phyloP scores from a whole-genome alignment of 768 basidiomycete species.

The Macrolepiota albuminosa region DNA sequence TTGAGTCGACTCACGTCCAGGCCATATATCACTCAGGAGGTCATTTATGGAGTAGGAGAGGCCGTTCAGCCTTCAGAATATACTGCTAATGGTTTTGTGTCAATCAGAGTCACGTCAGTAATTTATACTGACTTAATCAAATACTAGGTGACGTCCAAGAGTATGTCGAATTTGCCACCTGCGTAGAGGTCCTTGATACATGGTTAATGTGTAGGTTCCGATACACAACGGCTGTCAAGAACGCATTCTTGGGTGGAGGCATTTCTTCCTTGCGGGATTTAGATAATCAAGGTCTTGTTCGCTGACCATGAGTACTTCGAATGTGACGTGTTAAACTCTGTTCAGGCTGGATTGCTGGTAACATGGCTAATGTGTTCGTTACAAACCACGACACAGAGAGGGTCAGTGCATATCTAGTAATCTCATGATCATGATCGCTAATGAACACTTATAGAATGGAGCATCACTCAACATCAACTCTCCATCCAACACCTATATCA shows the following conservation, averaged over 20 bases:
- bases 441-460: conserved; percentile 33
- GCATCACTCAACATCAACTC: conserved; percentile 54
- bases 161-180: conserved; percentile 22
- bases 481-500: conserved; percentile 58
- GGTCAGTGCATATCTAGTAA: conserved; percentile 19
- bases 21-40: conserved; percentile 65
- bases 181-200: background rate
- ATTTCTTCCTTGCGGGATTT: conserved; percentile 50
- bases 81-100: conserved; percentile 36
- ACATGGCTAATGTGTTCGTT: conserved; percentile 58
- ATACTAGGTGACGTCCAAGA: conserved; percentile 60
- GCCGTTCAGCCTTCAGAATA: conserved; percentile 56
- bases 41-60: conserved; percentile 47
- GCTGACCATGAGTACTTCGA: background rate
- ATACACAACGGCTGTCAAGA: conserved; percentile 47
- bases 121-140: background rate
- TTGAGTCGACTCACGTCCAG: conserved; percentile 31
- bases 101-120: background rate
- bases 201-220: conserved; percentile 39
- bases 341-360: conserved; percentile 54
- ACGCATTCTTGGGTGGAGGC: conserved; percentile 46
- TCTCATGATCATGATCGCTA: background rate
- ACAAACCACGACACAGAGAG: conserved; percentile 70
- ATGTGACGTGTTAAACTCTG: background rate
- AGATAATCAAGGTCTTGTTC: conserved; percentile 39